phyloP scores from a whole-genome alignment of 306 rosid genomes.

The Glycine latifolia region DNA sequence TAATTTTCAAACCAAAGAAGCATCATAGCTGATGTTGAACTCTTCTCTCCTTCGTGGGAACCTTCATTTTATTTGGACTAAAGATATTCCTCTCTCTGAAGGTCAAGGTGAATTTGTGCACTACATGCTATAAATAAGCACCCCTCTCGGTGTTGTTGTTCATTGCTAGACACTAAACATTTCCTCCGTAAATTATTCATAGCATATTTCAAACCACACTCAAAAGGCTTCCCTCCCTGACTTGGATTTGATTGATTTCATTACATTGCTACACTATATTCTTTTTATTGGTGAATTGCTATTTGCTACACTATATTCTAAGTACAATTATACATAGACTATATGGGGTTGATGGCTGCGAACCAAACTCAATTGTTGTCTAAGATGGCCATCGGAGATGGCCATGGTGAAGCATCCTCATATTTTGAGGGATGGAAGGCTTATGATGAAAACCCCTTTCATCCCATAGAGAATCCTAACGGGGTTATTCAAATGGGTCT shows the following conservation, averaged over 20 bases:
- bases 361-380: slow-evolving; percentile 63
- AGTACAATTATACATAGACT: not conserved
- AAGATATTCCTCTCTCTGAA: not conserved
- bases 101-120: slow-evolving; percentile 7
- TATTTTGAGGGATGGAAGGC: slow-evolving; percentile 97
- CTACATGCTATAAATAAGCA: not conserved
- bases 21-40: too few species aligned
- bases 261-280: not conserved
- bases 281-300: not conserved
- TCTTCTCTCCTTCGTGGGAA: slow-evolving; percentile 11
- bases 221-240: not conserved
- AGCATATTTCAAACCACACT: not conserved
- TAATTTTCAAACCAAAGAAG: slow-evolving; percentile 32
- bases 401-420: slow-evolving; percentile 78
- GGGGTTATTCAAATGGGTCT: slow-evolving; percentile 98
- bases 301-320: not conserved
- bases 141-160: not conserved
- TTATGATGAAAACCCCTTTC: slow-evolving; percentile 71
- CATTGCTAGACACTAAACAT: not conserved
- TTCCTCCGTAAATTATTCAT: slow-evolving; percentile 2
- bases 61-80: slow-evolving; percentile 22
- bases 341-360: slow-evolving; percentile 33
- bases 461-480: slow-evolving; percentile 57
- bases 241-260: slow-evolving; percentile 16
- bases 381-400: slow-evolving; percentile 74